A percentile compares a stretch with the other conserved stretches of the same genome.
These are phyloP conservation scores for Ajuga chamaepitys DNA, from an alignment of 257 asterid species.

Conservation along the genomic window DNA sequence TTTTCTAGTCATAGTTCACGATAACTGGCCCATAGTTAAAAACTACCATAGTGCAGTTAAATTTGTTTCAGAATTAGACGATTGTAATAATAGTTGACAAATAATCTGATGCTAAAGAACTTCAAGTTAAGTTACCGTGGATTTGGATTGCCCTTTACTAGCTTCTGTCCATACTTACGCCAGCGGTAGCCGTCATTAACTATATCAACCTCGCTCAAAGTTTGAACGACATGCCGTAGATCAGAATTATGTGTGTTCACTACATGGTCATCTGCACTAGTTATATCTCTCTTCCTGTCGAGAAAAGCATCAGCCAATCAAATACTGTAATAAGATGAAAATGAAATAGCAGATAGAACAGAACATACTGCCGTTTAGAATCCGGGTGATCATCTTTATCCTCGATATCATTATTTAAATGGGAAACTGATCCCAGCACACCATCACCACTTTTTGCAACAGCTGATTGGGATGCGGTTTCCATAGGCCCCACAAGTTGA, in stretches of 20 bases:
- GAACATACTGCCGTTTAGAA: slow-evolving; percentile 67
- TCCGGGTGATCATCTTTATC: slow-evolving; percentile 37
- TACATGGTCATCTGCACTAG: slow-evolving; percentile 34
- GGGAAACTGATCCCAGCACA: slow-evolving; percentile 21
- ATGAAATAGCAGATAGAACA: slow-evolving; percentile 2
- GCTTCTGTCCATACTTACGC: slow-evolving; percentile 97
- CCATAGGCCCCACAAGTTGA: slow-evolving; percentile 28
- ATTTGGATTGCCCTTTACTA: slow-evolving; percentile 89
- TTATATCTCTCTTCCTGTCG: slow-evolving; percentile 54
- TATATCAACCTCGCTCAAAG: slow-evolving; percentile 68
- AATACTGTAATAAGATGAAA: background rate
- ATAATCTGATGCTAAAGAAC: slow-evolving; percentile 1
- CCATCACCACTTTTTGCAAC: slow-evolving; percentile 31
- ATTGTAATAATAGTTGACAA: background rate
- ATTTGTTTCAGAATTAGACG: background rate
- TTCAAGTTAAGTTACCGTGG: slow-evolving; percentile 60
- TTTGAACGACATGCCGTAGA: slow-evolving; percentile 62
- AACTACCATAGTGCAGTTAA: background rate
- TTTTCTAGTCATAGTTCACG: too few species aligned
- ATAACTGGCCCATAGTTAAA: background rate
- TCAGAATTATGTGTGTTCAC: slow-evolving; percentile 44
- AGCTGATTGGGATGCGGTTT: slow-evolving; percentile 18
- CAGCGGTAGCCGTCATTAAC: slow-evolving; percentile 89
- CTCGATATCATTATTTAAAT: slow-evolving; percentile 28
- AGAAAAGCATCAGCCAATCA: slow-evolving; percentile 18